Base-by-base conservation (phyloP, 2,329 filamentous ascomycete species). In the Fusarium poae region DNA sequence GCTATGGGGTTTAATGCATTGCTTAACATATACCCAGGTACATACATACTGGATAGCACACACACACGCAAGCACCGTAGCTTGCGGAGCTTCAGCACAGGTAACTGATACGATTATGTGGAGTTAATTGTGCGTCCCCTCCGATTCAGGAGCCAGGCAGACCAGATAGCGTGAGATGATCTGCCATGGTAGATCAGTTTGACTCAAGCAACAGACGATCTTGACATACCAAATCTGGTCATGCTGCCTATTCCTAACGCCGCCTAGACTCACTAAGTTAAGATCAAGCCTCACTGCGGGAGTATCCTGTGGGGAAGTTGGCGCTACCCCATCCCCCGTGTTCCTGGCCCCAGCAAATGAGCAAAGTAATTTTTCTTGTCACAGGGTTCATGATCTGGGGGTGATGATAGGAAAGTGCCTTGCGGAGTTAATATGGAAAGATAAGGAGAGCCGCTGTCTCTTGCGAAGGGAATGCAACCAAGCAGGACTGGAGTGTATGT, bases 311-410 rank as follows among this genome's bases (percentile, higher is more conserved):
- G 72, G 72, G 71, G 72, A 72, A 74, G 67, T 64, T 61, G 60
- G 63, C 69, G 54, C 68, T 69, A 74, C 71, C 72, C 71, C 72
- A 67, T 69, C 72, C 71, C 72, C 71, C 72, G 56, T 71, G 49
- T 48, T 62, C 63, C 61, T 53, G 59, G 62, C 57, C 67, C 65
- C 55, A 57, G 67, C 37, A 61, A 44, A 63, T 48, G 58, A 64
- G 60, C 53, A 53, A 72, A 63, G 58, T 70, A 65, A 13, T 40
- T 50, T 63, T 72, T 68, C 56, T 43, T 63, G 64, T 67, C 65
- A 72, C 70, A 72, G 61, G 66, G 64, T 67, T 66, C 54, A 53
- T 40, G 59, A 50, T 61, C 66, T 73, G 67, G 68, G 70, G 72
- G 68, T 59, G 34, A 59, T 65, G 72, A 71, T 71, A 73, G 57